Evolutionary conservation across 1,284 basidiomycete genomes (phyloP), one percentile per base, ranked within the genome.

Genomic region (Pseudozyma hubeiensis): DNA sequence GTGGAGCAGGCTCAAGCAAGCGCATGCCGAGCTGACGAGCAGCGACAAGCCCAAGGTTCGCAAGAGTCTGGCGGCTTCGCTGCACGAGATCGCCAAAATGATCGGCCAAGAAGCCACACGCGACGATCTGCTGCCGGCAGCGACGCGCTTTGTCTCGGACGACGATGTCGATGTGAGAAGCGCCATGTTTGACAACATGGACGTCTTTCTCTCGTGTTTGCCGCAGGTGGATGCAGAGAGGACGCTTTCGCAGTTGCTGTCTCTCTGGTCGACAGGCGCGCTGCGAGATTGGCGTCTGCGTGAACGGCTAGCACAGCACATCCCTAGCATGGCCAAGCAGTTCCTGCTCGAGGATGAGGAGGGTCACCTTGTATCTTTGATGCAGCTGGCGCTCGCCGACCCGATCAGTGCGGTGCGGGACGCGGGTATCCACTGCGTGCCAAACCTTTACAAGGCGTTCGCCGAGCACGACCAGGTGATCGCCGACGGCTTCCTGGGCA

Each of bases 71-170:
- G 92, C 93, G 1, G 93, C 95, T 1, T 93, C 92, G 51, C 84
- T 97, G 31, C 94, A 94, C 64, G 94, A 96, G 84, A 86, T 98
- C 46, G 94, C 94, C 37, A 90, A 90, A 80, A 91, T 98, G 60
- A 88, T 98, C 45, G 92, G 92, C 0, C 87, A 88, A 11, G 89
- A 90, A 41, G 87, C 91, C 57, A 88, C 94, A 0, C 86, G 87
- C 41, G 84, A 85, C 44, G 93, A 96, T 81, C 86, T 99, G 51
- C 80, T 95, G 57, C 88, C 88, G 4, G 71, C 79, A 5, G 77
- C 73, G 6, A 88, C 88, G 84, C 87, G 88, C 4, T 86, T 83
- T 86, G 87, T 85, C 83, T 89, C 89, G 6, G 90, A 91, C 62
- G 86, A 87, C 50, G 91, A 92, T 51, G 49, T 47, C n/a, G 81